Base-by-base conservation (phyloP, 768 basidiomycete species). In the Suillus weaverae region DNA sequence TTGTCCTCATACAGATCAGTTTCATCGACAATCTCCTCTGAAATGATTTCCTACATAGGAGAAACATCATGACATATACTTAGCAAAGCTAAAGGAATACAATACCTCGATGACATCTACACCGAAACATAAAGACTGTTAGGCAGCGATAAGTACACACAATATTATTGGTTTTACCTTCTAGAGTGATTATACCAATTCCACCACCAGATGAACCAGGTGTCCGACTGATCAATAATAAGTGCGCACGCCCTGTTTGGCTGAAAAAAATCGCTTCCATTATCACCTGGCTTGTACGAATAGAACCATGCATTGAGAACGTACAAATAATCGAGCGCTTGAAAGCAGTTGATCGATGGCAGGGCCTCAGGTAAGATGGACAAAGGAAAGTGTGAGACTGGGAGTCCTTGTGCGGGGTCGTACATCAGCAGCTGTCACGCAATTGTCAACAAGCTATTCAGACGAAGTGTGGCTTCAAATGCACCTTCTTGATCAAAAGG, bases 1-100 rank as follows among this genome's bases (percentile, higher is more conserved):
- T 96, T 97, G 69, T 94, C 93, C 68, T 92, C 88, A 69, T 91
- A 96, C 33, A 88, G 84, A 76, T 97, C 95, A 3, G 94, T 97
- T 76, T 97, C 95, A 71, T 97, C 95, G 35, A 97, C 90, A 62
- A 97, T 97, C 74, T 97, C 96, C 77, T 97, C 95, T 0, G 91
- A 89, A n/a, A 98, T 93, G 66, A 99, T 97, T 84, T 97, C 95
- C 84, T 93, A 26, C 26, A 26, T 26, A 76, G 67, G 72, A 74
- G 65, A 61, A 48, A 65, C 67, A 32, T 62, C 9, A 55, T 20
- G 13, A 22, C 61, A 32, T 62, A 8, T 54, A 36, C 18, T 35
- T 14, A 22, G 13, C 33, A 10, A 32, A 44, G 60, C 46, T 5
- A 61, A 50, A 65, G n/a, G 59, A 57, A 20, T 48, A 68, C 20